Evolutionary conservation across 2,329 filamentous ascomycete species (phyloP).

Genomic region (Alternaria infectoria): DNA sequence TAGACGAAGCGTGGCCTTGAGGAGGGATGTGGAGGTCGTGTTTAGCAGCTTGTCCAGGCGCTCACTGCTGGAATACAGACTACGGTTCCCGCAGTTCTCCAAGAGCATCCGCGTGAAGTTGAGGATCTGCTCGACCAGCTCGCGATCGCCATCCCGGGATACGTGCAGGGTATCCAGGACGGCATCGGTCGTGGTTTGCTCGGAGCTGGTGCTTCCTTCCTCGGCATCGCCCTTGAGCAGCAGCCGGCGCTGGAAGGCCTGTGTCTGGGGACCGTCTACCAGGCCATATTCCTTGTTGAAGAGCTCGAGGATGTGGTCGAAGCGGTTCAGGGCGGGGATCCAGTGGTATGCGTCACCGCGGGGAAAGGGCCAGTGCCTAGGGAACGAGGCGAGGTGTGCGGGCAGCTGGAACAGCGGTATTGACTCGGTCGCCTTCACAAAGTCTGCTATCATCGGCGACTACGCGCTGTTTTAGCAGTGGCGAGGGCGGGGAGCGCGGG

Average conservation of each 20-base stretch:
- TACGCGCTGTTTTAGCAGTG: constrained; percentile 49
- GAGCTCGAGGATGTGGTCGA: constrained; percentile 84
- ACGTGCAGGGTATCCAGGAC: constrained; percentile 64
- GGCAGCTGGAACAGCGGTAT: constrained; percentile 78
- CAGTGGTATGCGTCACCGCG: constrained; percentile 97
- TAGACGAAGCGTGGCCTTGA: constrained; percentile 79
- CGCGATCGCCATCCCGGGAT: constrained; percentile 75
- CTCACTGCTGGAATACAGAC: constrained; percentile 91
- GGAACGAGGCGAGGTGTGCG: constrained; percentile 77
- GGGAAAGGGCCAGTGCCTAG: constrained; percentile 91
- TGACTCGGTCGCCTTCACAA: constrained; percentile 73
- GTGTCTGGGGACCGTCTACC: constrained; percentile 77
- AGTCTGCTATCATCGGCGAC: constrained; percentile 87
- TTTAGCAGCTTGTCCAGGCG: constrained; percentile 89
- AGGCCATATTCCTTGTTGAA: constrained; percentile 84
- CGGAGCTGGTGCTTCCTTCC: constrained; percentile 40
- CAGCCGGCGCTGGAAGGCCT: constrained; percentile 73
- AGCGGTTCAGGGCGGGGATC: constrained; percentile 92
- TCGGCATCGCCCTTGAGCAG: constrained; percentile 65
- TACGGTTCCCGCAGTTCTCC: constrained; percentile 95
- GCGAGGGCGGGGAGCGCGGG: not conserved
- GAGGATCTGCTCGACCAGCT: constrained; percentile 79
- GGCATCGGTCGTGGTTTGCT: constrained; percentile 56
- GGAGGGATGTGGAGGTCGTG: constrained; percentile 79
- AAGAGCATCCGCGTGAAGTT: constrained; percentile 86